phyloP scores from a whole-genome alignment of 352 stramenopile species.

The Pythium graminicola region DNA sequence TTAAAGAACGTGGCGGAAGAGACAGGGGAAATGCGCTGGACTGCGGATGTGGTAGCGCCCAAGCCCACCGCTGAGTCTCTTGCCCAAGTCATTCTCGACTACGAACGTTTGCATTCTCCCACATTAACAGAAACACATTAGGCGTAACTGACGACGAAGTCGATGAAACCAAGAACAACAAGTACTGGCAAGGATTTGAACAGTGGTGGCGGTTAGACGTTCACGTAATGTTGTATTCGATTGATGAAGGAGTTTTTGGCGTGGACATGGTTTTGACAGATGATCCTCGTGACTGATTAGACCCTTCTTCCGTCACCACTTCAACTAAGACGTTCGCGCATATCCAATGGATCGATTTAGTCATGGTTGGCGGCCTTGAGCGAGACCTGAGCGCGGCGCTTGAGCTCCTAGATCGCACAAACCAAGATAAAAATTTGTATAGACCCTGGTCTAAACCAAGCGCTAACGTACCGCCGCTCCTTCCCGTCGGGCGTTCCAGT shows the following conservation, averaged over 20 bases:
- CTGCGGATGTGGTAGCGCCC: conserved; percentile 40
- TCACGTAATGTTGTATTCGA: not conserved
- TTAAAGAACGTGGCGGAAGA: conserved; percentile 39
- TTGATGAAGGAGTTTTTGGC: no score
- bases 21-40: conserved; percentile 35
- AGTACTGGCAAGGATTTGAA: no score
- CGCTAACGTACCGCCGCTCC: conserved; percentile 39
- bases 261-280: no score
- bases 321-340: no score
- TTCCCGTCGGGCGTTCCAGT: conserved; percentile 75
- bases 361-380: conserved; percentile 45
- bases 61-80: conserved; percentile 55
- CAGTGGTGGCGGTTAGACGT: no score
- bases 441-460: not conserved
- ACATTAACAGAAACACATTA: not conserved
- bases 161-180: not conserved
- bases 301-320: no score
- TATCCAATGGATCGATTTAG: conserved; percentile 29
- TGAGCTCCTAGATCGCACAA: conserved; percentile 39
- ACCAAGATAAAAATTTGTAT: not conserved
- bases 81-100: conserved; percentile 41
- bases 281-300: no score
- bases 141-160: not conserved
- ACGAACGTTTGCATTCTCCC: conserved; percentile 17
- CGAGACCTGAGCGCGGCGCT: conserved; percentile 41